Evolutionary conservation across 2,329 filamentous ascomycete species (phyloP), one percentile per base, ranked within the genome.

Genomic region (Colletotrichum lentis): DNA sequence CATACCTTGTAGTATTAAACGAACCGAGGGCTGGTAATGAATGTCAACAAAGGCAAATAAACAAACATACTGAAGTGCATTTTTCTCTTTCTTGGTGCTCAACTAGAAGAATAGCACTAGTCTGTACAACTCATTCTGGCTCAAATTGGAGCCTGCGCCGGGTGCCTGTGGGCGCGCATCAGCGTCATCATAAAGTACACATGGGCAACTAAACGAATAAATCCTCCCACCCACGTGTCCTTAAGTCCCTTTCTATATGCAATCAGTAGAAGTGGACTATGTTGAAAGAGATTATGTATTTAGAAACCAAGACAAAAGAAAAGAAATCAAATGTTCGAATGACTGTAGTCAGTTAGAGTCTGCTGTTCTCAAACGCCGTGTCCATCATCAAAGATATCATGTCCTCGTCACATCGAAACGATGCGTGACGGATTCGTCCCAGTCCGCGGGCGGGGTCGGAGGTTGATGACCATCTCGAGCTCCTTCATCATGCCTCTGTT

Each of bases 401-500:
- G 62, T 73, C 67, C 64, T 58, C 72, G 71, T 79, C 76, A 84
- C 79, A 84, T 77, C 35, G 82, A 84, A 41, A 82, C 76, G 59
- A 81, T 76, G 47, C 81, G 79, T 55, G 75, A 76, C 22, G 74
- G 71, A 18, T 74, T 74, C 69, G 71, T 75, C 68, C 81, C 82
- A 41, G 76, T 73, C 50, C 81, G 78, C 58, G 72, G 78, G 70
- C 75, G 76, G 7, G 83, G 83, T 31, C 83, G 78, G 41, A 83
- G 79, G 75, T 83, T 87, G 77, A 98, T 96, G 69, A 99, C 88
- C 71, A 92, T 95, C 81, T 97, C 93, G 67, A 99, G 84, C 80
- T 99, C 96, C 71, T 91, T 90, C 71, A 99, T 85, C 93, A 99
- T 97, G 73, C 91, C 93, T 50, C 90, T 92, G 71, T 89, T 96